Percentiles rank a stretch among this genome's conserved stretches.
phyloP scores from a whole-genome alignment of 352 stramenopile genomes.

The Pythium utonaiense region DNA sequence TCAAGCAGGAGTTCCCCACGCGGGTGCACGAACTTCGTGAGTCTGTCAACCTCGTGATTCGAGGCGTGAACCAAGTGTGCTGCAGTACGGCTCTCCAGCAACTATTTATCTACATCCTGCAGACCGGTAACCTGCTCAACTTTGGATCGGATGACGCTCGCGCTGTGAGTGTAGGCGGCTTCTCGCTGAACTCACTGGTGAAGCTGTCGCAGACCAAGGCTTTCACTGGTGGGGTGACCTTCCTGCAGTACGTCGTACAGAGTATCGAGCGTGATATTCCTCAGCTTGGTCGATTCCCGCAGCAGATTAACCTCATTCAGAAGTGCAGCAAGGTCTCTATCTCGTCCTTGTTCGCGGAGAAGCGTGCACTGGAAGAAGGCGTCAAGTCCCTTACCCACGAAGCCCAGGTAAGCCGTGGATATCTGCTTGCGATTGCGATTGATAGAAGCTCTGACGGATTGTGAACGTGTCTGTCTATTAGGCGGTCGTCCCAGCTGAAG shows the following conservation, averaged over 20 bases:
- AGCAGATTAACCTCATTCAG: conserved; percentile 69
- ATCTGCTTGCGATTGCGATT: too few relatives aligned
- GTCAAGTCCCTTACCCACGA: conserved; percentile 52
- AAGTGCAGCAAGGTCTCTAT: conserved; percentile 78
- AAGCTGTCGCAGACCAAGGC: conserved; percentile 87
- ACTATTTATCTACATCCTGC: conserved; percentile 86
- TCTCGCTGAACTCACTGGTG: conserved; percentile 73
- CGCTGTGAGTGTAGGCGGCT: conserved; percentile 45
- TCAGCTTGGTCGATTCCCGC: conserved; percentile 66
- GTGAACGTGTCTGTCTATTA: background rate
- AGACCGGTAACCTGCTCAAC: conserved; percentile 73
- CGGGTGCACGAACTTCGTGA: conserved; percentile 72
- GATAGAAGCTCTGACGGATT: background rate
- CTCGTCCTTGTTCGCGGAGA: conserved; percentile 56
- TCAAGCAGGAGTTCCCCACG: conserved; percentile 82
- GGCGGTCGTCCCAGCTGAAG: conserved; percentile 19
- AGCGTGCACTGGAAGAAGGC: conserved; percentile 63
- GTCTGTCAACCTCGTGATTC: conserved; percentile 74
- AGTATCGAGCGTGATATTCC: conserved; percentile 80
- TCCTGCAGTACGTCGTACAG: conserved; percentile 86
- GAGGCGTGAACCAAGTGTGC: conserved; percentile 76
- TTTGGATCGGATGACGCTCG: conserved; percentile 57
- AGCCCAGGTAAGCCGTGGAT: conserved; percentile 39
- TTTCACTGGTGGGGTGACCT: conserved; percentile 76
- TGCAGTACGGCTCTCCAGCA: conserved; percentile 65